A percentile compares a stretch with the other conserved stretches of the same genome.
Conservation (phyloP, 345 rosid genomes). For the Euphorbia tirucalli region DNA sequence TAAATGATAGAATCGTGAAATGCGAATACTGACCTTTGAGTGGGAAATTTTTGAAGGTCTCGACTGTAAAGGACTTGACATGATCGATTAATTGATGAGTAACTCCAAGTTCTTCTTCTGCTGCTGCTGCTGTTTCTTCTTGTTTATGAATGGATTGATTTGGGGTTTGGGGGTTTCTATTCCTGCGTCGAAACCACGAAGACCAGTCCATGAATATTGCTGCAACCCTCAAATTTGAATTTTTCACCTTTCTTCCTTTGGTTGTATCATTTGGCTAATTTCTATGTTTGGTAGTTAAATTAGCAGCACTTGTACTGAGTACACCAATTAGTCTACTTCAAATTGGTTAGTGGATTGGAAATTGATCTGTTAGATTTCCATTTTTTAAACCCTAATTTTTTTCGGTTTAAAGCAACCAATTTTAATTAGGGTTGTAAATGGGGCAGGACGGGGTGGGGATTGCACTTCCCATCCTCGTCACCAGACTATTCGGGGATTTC, state of each 20-base stretch:
- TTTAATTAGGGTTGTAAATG: too few relatives aligned
- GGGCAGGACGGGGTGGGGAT: too few relatives aligned
- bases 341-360: too few relatives aligned
- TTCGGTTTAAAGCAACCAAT: too few relatives aligned
- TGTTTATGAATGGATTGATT: slow-evolving; percentile 21
- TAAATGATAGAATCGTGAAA: not conserved
- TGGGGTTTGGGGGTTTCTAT: slow-evolving; percentile 13
- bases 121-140: not conserved
- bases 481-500: too few relatives aligned
- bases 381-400: too few relatives aligned
- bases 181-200: slow-evolving; percentile 56
- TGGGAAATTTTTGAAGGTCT: slow-evolving; percentile 73
- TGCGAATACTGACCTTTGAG: slow-evolving; percentile 39
- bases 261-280: not conserved
- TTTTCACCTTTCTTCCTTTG: not conserved
- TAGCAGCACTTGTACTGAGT: too few relatives aligned
- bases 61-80: slow-evolving; percentile 61
- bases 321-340: too few relatives aligned
- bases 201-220: slow-evolving; percentile 41
- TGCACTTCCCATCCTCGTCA: too few relatives aligned
- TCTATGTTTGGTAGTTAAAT: not conserved
- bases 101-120: slow-evolving; percentile 39
- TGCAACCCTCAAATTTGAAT: not conserved
- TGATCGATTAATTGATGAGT: slow-evolving; percentile 58
- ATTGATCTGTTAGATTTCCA: too few relatives aligned